Evolutionary conservation across 2,329 filamentous ascomycete species (phyloP).

Genomic region (Tolypocladium amazonense): DNA sequence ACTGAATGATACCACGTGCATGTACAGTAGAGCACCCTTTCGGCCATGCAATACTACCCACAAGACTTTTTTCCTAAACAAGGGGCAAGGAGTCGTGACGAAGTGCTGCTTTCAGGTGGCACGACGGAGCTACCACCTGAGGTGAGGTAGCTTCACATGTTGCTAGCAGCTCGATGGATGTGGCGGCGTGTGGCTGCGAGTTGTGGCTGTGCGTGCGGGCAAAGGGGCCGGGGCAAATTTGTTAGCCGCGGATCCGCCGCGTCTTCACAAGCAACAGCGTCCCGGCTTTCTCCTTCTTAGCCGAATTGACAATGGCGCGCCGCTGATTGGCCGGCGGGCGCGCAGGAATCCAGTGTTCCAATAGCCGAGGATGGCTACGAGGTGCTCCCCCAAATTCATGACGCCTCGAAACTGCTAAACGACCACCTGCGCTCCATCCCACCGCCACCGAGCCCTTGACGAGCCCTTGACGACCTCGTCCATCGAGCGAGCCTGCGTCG

Average conservation of each 20-base stretch:
- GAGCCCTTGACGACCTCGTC: not conserved
- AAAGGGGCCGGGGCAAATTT: not conserved
- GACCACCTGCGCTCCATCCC: not conserved
- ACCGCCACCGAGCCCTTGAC: not conserved
- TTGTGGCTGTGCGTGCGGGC: not conserved
- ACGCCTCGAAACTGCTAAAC: not conserved
- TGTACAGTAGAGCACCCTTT: not conserved
- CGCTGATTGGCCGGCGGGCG: conserved; percentile 7
- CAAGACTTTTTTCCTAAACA: too few species aligned
- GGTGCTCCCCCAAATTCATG: conserved; percentile 1
- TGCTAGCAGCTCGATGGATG: not conserved
- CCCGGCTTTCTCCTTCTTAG: conserved; percentile 17
- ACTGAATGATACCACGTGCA: not conserved
- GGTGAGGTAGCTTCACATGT: not conserved
- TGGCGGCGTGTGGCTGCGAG: too few species aligned
- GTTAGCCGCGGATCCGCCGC: not conserved
- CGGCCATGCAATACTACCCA: not conserved
- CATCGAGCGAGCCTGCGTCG: not conserved
- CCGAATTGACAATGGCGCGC: conserved; percentile 18
- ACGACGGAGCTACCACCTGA: too few species aligned
- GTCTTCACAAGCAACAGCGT: conserved; percentile 2
- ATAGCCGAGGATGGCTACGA: conserved; percentile 8
- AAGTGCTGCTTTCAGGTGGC: too few species aligned
- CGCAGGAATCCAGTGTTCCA: conserved; percentile 2
- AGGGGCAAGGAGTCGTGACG: not conserved